Percentiles rank a stretch among this genome's conserved stretches.
Conservation (phyloP, 192 early-diverging fungal genomes). For the Geranomyces michiganensis region DNA sequence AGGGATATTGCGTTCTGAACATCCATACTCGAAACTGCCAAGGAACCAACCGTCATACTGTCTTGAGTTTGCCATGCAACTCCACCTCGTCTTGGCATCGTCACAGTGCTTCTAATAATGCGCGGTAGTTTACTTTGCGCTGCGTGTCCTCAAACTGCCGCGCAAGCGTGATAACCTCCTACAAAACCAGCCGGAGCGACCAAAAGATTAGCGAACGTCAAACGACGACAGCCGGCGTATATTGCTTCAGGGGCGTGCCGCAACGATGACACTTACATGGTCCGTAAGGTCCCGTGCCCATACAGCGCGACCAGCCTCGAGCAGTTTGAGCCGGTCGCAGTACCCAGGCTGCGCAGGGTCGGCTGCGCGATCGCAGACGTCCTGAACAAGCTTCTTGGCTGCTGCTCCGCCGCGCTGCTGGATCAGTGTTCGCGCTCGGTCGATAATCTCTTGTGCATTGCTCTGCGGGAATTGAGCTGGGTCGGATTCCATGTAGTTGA, state of each 20-base stretch:
- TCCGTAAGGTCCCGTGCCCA: slow-evolving; percentile 42
- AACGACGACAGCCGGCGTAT: not conserved
- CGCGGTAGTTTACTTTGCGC: slow-evolving; percentile 19
- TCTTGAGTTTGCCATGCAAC: too few relatives aligned
- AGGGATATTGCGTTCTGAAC: too few relatives aligned
- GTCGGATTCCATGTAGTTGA: slow-evolving; percentile 31
- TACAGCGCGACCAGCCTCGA: slow-evolving; percentile 41
- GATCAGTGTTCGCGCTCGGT: not conserved
- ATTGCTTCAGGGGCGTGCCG: not conserved
- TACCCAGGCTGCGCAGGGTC: slow-evolving; percentile 22
- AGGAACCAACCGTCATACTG: too few relatives aligned
- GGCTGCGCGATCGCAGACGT: slow-evolving; percentile 3
- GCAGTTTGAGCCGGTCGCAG: slow-evolving; percentile 43
- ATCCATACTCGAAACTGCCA: too few relatives aligned
- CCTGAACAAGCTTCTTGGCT: not conserved
- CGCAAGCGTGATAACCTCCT: slow-evolving; percentile 61
- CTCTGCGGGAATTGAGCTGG: slow-evolving; percentile 15
- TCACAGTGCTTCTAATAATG: slow-evolving; percentile 14
- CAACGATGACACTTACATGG: slow-evolving; percentile 44
- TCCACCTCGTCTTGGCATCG: too few relatives aligned
- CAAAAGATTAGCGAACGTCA: not conserved
- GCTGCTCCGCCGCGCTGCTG: not conserved
- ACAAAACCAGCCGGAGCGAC: too few relatives aligned
- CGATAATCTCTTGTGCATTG: slow-evolving; percentile 1
- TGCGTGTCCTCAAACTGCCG: slow-evolving; percentile 48